Evolutionary conservation across 148 eudicot species (phyloP).

Genomic region (Vaccinium darrowii): DNA sequence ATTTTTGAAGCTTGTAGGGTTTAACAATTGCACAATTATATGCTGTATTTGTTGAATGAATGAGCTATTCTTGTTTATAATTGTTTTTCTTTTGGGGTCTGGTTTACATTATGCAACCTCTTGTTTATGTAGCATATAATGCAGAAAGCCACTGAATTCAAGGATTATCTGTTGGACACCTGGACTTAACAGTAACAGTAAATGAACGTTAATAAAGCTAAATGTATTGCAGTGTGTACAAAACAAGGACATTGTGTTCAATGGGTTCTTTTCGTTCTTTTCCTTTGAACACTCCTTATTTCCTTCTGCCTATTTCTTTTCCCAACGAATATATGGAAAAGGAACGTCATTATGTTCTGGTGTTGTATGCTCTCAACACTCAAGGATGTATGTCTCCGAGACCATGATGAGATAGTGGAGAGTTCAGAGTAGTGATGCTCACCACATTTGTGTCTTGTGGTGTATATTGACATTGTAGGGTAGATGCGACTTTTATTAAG

Average conservation of each 20-base stretch:
- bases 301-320: neutral
- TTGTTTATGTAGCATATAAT: neutral
- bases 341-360: neutral
- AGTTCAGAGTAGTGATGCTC: neutral
- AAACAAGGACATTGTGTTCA: neutral
- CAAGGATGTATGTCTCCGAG: neutral
- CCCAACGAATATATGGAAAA: neutral
- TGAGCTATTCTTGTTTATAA: neutral
- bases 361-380: neutral
- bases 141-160: neutral
- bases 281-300: neutral
- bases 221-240: neutral
- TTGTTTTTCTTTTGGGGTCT: neutral
- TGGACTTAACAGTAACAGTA: neutral
- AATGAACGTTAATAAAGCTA: neutral
- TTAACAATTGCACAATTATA: neutral
- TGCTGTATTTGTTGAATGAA: neutral
- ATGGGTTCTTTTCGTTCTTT: neutral
- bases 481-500: neutral
- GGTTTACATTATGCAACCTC: neutral
- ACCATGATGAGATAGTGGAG: neutral
- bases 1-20: neutral
- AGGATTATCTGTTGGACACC: neutral
- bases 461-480: neutral
- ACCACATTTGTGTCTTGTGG: neutral